These are phyloP conservation scores for Exserohilum turcica DNA, from an alignment of 2,329 filamentous ascomycete genomes.

Conservation along the genomic window DNA sequence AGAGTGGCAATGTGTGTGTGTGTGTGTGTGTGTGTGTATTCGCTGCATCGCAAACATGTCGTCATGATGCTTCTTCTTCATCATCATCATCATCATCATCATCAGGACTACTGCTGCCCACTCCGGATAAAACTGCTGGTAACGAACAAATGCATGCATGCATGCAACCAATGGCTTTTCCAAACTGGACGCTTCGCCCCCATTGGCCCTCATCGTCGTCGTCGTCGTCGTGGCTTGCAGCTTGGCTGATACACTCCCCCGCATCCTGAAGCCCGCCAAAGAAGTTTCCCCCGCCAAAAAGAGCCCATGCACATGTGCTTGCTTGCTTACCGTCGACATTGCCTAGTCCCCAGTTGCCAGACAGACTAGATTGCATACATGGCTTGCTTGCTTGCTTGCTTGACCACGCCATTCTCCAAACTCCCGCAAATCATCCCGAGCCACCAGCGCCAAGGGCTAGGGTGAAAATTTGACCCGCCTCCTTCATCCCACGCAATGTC, in stretches of 20 bases:
- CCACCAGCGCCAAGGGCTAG: neutral
- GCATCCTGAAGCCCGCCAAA: neutral
- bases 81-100: neutral
- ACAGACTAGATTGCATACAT: too few species aligned
- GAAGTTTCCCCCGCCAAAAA: neutral
- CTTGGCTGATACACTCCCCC: neutral
- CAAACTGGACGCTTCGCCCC: too few species aligned
- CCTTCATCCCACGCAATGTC: too few species aligned
- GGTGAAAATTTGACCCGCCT: neutral
- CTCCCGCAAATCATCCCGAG: conserved; percentile 1
- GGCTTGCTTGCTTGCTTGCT: too few species aligned
- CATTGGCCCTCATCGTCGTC: too few species aligned
- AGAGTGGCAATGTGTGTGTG: too few species aligned
- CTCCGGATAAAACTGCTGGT: neutral
- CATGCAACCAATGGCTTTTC: neutral
- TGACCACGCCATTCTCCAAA: neutral
- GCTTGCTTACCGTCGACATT: neutral
- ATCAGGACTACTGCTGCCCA: neutral
- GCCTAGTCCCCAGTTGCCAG: too few species aligned
- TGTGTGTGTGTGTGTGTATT: too few species aligned
- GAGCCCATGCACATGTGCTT: too few species aligned
- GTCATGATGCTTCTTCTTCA: too few species aligned
- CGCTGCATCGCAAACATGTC: neutral
- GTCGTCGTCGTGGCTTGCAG: conserved; percentile 1
- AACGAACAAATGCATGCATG: neutral